Base-by-base conservation (phyloP, 1,284 basidiomycete species). In the Apiotrichum gracile region DNA sequence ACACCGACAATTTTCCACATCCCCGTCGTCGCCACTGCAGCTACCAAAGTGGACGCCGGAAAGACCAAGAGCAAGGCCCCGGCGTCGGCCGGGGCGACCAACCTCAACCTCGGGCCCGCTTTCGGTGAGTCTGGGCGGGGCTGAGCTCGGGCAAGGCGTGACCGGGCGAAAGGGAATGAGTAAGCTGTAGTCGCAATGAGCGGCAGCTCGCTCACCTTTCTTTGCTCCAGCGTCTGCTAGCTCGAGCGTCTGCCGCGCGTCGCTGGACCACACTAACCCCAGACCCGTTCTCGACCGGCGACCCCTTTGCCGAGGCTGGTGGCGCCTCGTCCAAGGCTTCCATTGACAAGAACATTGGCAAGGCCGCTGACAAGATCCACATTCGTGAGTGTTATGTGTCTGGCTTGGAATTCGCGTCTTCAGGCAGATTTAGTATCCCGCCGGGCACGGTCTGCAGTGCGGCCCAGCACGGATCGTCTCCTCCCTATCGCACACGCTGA, bases 241-340 rank as follows among this genome's bases (percentile, higher is more conserved):
- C 12, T n/a, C 37, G 37, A 6, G 26, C 25, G 10, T 42, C 38
- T 10, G 38, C 16, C 4, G 4, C 4, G 9, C 19, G 3, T 22
- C 27, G 2, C 25, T 40, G 14, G 2, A 22, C 3, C 26, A 48
- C 12, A 16, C 51, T 47, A 24, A 29, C 29, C 42, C 31, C 47
- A 92, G 91, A 94, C 83, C 91, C 91, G 79, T 92, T 93, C 81
- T 88, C 66, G 33, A 52, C 55, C 19, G 86, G 87, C 77, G 88
- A 90, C 79, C 83, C 84, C 73, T 83, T 88, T 75, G 82, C 79
- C 74, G 61, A 63, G 40, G 13, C 34, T 5, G 25, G n/a, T n/a
- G n/a, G 35, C 35, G 17, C 46, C 25, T 31, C 27, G 19, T 57
- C 62, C 35, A 31, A 31, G 31, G 50, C 63, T 19, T 61, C 65